Conservation (phyloP, 768 basidiomycete genomes). For the Lactifluus echinatus region DNA sequence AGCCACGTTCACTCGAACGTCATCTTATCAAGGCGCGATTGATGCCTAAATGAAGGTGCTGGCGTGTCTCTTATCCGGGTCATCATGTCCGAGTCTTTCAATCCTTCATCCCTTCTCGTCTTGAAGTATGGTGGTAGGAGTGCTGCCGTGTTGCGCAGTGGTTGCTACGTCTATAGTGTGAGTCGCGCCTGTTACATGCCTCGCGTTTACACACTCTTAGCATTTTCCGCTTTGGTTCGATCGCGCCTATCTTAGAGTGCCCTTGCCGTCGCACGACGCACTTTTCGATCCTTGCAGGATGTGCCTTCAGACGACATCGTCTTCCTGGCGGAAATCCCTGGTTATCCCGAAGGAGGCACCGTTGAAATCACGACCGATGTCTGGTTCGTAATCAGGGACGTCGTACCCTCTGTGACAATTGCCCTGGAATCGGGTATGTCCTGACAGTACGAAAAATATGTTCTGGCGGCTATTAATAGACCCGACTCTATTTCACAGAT, state of each 20-base stretch:
- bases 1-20: too few species aligned
- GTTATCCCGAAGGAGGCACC: not conserved
- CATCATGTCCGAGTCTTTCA: too few species aligned
- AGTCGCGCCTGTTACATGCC: not conserved
- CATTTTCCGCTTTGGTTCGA: not conserved
- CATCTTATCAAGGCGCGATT: too few species aligned
- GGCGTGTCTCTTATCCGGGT: too few species aligned
- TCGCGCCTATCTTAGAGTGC: not conserved
- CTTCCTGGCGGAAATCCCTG: not conserved
- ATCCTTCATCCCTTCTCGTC: not conserved
- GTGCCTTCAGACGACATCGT: not conserved
- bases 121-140: not conserved
- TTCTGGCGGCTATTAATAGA: not conserved
- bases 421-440: conserved; percentile 1
- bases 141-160: not conserved
- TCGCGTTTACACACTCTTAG: too few species aligned
- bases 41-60: too few species aligned
- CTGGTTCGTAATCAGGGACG: not conserved
- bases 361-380: not conserved
- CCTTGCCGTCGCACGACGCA: not conserved
- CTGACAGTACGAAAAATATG: too few species aligned
- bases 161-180: not conserved
- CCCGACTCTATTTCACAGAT: not conserved
- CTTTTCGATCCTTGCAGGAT: not conserved
- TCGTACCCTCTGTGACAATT: not conserved